A percentile compares a stretch with the other conserved stretches of the same genome.
Evolutionary conservation across 139 green algal species (phyloP).

Genomic region (Closterium sp.): DNA sequence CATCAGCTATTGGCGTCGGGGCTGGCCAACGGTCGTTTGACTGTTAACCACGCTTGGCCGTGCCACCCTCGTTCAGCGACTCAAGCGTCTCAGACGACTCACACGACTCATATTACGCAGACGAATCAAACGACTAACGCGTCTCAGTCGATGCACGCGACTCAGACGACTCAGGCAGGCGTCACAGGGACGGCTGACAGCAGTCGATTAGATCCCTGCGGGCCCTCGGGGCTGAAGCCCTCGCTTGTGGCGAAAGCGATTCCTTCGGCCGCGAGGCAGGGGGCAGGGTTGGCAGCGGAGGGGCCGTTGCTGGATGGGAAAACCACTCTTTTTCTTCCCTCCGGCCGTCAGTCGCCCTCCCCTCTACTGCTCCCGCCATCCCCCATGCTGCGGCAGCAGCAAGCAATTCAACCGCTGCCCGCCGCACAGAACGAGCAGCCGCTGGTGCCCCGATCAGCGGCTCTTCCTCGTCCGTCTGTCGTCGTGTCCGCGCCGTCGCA

Average conservation of each 20-base stretch:
- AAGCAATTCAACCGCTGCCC: not conserved
- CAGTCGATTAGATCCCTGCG: not conserved
- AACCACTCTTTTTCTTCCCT: not conserved
- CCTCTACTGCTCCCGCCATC: not conserved
- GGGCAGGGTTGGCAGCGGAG: not conserved
- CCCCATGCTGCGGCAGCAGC: not conserved
- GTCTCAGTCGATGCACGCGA: not conserved
- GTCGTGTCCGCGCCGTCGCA: not conserved
- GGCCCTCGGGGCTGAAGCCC: too few relatives aligned
- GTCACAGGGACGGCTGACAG: not conserved
- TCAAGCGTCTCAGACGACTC: not conserved
- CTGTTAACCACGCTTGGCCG: too few relatives aligned
- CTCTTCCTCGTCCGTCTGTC: not conserved
- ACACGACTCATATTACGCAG: too few relatives aligned
- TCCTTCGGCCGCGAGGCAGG: not conserved
- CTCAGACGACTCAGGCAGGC: not conserved
- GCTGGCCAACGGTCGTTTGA: too few relatives aligned
- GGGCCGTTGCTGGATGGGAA: not conserved
- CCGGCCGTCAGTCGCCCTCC: not conserved
- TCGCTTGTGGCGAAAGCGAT: not conserved
- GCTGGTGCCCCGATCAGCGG: not conserved
- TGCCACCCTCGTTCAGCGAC: not conserved
- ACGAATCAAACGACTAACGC: too few relatives aligned
- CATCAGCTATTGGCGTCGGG: too few relatives aligned
- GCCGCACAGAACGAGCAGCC: not conserved